Evolutionary conservation across 164 flowering plant species (phyloP), one percentile per base, ranked within the genome.

Genomic region (Amborella trichopoda): DNA sequence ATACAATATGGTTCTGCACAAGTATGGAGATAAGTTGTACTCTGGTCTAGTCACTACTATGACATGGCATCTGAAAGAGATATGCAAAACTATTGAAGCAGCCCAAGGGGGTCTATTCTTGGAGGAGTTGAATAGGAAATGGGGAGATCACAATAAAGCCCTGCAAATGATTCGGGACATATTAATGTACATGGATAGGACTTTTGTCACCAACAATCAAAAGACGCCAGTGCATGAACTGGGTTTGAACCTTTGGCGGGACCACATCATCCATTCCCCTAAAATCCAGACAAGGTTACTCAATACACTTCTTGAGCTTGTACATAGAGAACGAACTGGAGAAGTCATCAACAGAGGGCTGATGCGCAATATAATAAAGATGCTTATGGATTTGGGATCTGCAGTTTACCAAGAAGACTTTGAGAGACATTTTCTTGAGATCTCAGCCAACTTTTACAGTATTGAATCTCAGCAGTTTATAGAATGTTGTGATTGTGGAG

Each of bases 111-210:
- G 70, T 33, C 64, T 67, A 43, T 90, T 90, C 61, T 73, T 91
- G 49, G 96, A 86, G 46, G 94, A 86, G 69, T 66, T 86, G 52
- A 83, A 91, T 44, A 68, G 68, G 50, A 86, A 83, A 66, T 91
- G 96, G 96, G 48, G 63, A 23, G 98, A 86, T 23, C 96, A 90
- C 53, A 83, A 81, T 63, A 83, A 83, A 48, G 91, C 88, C 37
- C 56, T 81, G 59, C 83, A 76, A 51, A 85, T 82, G 95, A 80
- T 85, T 36, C 67, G 91, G 13, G 94, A 91, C 68, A 86, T 91
- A 54, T 54, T 91, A 55, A 86, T 91, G 98, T 86, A 86, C 76
- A 91, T 91, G 96, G 96, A 91, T 63, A 73, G 98, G 68, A 83
- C 90, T 19, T 91, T 69, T 59, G 74, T 91, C 34, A 81, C 80